Evolutionary conservation across 1,284 basidiomycete genomes (phyloP), one percentile per base, ranked within the genome.

Genomic region (Heterobasidion occidentale): DNA sequence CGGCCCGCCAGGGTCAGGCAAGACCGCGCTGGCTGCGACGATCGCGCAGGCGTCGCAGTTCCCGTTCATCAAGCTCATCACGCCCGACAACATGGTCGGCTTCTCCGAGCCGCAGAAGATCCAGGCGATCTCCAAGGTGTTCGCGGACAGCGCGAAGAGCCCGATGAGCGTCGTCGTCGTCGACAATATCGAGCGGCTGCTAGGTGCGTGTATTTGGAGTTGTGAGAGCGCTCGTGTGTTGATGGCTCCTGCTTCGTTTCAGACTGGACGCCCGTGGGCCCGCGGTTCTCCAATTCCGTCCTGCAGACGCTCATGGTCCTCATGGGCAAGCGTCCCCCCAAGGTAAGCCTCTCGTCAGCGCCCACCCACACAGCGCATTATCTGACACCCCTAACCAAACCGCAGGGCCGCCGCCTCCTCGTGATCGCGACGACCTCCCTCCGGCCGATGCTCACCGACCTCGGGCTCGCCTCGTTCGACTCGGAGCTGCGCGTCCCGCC

Each of bases 231-330:
- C 46, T 20, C 3, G 45, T 59, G 27, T 33, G 11, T 56, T 38
- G 47, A 33, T 52, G 55, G 34, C 45, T 48, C 49, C 38, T 44
- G 52, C 15, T 50, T 3, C 27, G 27, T 27, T 27, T 33, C 53
- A 94, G 94, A 97, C 63, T 99, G 94, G 90, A 95, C 95, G n/a
- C 94, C 95, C 4, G 92, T 99, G 71, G 96, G 96, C 1, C 94
- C 92, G 14, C 81, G 95, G 53, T 99, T 98, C 77, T 97, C 94
- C 2, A 99, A 99, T 69, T 78, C 88, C 12, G 92, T 99, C 9
- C 76, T 99, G 38, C 97, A 99, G 71, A 82, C 95, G 0, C 74
- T 99, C 15, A 78, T 98, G 53, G 95, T 99, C 0, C 77, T 99
- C 35, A 83, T 99, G 60, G 85, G 84, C 57, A 89, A 92, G 64